Evolutionary conservation across 805 yeast species (phyloP).

Genomic region (Starmerella gropengiesseri): DNA sequence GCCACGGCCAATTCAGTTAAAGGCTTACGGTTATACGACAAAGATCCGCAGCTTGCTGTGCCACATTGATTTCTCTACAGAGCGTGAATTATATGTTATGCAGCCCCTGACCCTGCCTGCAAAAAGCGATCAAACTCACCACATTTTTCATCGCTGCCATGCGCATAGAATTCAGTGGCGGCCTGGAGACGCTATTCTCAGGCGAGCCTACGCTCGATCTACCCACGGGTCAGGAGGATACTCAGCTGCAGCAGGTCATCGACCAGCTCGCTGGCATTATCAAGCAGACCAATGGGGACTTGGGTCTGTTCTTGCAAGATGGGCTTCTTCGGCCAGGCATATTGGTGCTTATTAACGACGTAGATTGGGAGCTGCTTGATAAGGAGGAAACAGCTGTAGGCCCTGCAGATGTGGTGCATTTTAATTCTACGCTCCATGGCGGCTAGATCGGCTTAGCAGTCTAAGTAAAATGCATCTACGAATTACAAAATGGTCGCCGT

Average conservation of each 20-base stretch:
- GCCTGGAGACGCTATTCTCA: conserved; percentile 68
- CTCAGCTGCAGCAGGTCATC: conserved; percentile 38
- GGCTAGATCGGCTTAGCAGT: conserved; percentile 39
- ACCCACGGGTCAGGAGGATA: conserved; percentile 33
- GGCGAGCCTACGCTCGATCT: conserved; percentile 46
- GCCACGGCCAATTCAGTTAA: too few relatives aligned
- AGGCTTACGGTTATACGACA: too few relatives aligned
- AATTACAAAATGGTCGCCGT: too few relatives aligned
- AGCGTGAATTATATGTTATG: too few relatives aligned
- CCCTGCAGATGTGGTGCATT: conserved; percentile 65
- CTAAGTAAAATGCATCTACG: too few relatives aligned
- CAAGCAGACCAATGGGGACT: conserved; percentile 31
- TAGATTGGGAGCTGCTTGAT: conserved; percentile 95
- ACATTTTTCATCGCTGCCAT: conserved; percentile 11
- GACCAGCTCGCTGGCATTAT: conserved; percentile 27
- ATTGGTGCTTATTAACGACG: conserved; percentile 78
- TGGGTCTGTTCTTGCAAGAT: conserved; percentile 69
- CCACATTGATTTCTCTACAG: too few relatives aligned
- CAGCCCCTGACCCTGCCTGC: too few relatives aligned
- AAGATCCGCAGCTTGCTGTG: too few relatives aligned
- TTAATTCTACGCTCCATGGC: conserved; percentile 91
- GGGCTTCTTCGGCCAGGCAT: conserved; percentile 85
- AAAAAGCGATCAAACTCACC: too few relatives aligned
- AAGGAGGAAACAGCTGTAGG: conserved; percentile 72
- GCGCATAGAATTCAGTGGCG: conserved; percentile 45